phyloP scores from a whole-genome alignment of 1,284 basidiomycete species.

The Pholiota adiposa region DNA sequence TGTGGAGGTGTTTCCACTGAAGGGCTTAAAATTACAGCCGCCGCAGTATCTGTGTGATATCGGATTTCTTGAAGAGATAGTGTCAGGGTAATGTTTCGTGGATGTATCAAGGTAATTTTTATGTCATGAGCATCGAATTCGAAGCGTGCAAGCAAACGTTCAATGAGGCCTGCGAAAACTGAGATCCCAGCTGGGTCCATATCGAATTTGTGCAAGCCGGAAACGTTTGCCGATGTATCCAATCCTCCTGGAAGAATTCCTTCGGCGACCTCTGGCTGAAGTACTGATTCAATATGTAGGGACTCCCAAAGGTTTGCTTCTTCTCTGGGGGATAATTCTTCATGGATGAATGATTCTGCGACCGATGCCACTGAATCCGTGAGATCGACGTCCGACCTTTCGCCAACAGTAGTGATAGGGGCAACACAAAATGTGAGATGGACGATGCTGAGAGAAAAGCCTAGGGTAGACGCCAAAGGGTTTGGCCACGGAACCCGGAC shows the following conservation, averaged over 20 bases:
- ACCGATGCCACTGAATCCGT: conserved; percentile 79
- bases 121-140: conserved; percentile 77
- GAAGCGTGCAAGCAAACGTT: conserved; percentile 82
- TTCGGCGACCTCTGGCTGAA: conserved; percentile 29
- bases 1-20: background rate
- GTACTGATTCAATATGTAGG: conserved; percentile 47
- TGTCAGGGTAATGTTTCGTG: conserved; percentile 63
- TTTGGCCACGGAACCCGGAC: conserved; percentile 81
- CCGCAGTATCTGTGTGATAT: conserved; percentile 40
- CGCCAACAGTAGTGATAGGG: conserved; percentile 29
- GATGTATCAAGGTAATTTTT: conserved; percentile 67
- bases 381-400: conserved; percentile 48
- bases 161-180: conserved; percentile 83
- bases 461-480: conserved; percentile 71
- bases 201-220: conserved; percentile 42
- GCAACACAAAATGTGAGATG: conserved; percentile 63
- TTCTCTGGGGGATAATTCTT: conserved; percentile 76
- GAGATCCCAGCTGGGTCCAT: conserved; percentile 77
- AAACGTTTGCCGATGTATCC: conserved; percentile 54
- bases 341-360: conserved; percentile 84
- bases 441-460: conserved; percentile 66
- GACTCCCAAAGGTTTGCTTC: conserved; percentile 76
- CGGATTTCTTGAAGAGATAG: conserved; percentile 59
- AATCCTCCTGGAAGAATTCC: conserved; percentile 69
- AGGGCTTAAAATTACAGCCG: background rate